Base-by-base conservation (phyloP, 2,329 filamentous ascomycete species). In the Fusarium mangiferae region DNA sequence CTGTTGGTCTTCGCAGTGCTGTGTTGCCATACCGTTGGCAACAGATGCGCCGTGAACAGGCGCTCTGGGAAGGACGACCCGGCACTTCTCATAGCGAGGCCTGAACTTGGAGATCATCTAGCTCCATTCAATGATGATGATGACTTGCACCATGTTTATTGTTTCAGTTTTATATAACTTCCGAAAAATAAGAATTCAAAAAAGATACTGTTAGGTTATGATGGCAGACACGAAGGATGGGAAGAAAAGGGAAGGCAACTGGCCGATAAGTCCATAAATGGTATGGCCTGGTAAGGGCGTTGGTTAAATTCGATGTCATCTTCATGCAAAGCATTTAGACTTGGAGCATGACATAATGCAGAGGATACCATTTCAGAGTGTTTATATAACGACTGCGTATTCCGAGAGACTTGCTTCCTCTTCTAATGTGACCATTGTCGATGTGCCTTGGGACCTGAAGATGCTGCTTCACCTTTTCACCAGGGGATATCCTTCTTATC, bases 11-110 rank as follows among this genome's bases (percentile, higher is more conserved):
- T 33, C 78, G 77, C 42, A 75, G 72, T 48, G 77, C 78, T 28
- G 69, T 79, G 14, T 41, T 79, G 45, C 78, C 78, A 22, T 78
- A 78, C 33, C 77, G 75, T n/a, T 78, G 69, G 73, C 77, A 77
- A 33, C 68, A 68, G 22, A 55, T 76, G 66, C 74, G 68, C 18
- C 66, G 63, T 7, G 74, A 77, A 18, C 68, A 74, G 49, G 75
- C 74, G 6, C 55, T 68, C 49, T 76, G 62, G 71, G 76, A 68
- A 41, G 75, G 72, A n/a, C 75, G 77, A 6, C 77, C 77, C 7
- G 58, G 63, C 35, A 78, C 77, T 20, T 78, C 77, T 33, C 74
- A 78, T 42, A 78, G 77, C 52, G 77, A 78, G 57, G 72, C 69
- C 33, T 78, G 55, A 64, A 51, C 14, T 24, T 26, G 41, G 33